Conservation (phyloP, 1,139 yeast genomes). For the Taphrina pruni region DNA sequence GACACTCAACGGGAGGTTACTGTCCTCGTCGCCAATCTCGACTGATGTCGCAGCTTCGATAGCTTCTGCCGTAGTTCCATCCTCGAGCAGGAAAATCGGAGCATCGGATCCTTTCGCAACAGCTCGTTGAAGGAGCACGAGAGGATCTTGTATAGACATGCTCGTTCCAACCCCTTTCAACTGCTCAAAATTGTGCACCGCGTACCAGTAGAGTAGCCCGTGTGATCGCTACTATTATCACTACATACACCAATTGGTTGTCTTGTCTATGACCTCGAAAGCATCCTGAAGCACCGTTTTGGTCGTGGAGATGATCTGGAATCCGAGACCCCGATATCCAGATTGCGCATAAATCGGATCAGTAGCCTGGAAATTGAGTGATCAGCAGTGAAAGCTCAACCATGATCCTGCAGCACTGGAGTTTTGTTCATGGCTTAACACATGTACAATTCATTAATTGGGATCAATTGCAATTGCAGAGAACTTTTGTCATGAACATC, state of each 20-base stretch:
- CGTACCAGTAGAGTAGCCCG: too few species aligned
- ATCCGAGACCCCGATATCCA: background rate
- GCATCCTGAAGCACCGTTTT: too few species aligned
- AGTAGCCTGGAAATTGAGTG: background rate
- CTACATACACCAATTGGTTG: background rate
- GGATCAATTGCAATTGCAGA: too few species aligned
- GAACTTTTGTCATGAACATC: too few species aligned
- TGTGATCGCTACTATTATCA: too few species aligned
- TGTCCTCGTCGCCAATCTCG: background rate
- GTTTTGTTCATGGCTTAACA: background rate
- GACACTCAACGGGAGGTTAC: background rate
- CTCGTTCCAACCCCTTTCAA: background rate
- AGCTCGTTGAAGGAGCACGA: conserved; percentile 4
- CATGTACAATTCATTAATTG: background rate
- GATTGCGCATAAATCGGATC: conserved; percentile 4
- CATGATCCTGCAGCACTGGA: too few species aligned
- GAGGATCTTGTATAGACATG: conserved; percentile 18
- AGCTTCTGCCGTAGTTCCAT: conserved; percentile 4
- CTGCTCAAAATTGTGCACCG: too few species aligned
- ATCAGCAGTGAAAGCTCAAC: background rate
- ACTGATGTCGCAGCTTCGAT: conserved; percentile 9
- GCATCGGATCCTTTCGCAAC: background rate
- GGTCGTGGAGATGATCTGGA: background rate
- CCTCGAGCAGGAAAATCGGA: background rate
- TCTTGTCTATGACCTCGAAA: background rate